Conservation (phyloP, 768 basidiomycete genomes). For the Suillus discolor region DNA sequence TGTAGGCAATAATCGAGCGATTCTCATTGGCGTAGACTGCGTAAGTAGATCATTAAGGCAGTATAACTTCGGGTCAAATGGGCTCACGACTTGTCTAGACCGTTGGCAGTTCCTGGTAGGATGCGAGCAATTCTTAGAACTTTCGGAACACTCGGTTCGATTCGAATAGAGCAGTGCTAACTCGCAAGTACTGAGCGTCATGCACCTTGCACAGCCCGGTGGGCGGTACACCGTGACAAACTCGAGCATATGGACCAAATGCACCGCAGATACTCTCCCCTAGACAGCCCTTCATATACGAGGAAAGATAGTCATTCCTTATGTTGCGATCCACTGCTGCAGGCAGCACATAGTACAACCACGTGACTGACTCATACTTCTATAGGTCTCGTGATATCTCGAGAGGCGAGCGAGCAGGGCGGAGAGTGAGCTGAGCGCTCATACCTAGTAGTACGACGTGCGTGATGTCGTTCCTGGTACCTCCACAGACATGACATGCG, state of each 20-base stretch:
- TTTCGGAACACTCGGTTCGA: background rate
- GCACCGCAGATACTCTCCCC: too few relatives aligned
- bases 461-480: too few relatives aligned
- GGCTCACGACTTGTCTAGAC: background rate
- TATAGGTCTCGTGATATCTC: too few relatives aligned
- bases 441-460: too few relatives aligned
- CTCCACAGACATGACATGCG: background rate
- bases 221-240: too few relatives aligned
- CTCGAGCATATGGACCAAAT: background rate
- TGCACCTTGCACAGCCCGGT: background rate
- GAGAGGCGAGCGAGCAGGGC: too few relatives aligned
- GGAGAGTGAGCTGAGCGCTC: too few relatives aligned
- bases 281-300: too few relatives aligned
- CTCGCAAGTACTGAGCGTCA: background rate
- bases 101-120: background rate
- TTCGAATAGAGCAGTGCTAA: too few relatives aligned
- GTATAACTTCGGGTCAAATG: background rate
- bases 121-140: constrained; percentile 1
- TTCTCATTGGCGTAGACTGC: background rate
- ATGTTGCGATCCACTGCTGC: background rate
- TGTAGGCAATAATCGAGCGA: background rate
- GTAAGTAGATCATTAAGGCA: background rate
- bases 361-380: background rate
- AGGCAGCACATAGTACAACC: background rate
- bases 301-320: too few relatives aligned